Base-by-base conservation (phyloP, 1,139 yeast species). In the Kodamaea derodonti region DNA sequence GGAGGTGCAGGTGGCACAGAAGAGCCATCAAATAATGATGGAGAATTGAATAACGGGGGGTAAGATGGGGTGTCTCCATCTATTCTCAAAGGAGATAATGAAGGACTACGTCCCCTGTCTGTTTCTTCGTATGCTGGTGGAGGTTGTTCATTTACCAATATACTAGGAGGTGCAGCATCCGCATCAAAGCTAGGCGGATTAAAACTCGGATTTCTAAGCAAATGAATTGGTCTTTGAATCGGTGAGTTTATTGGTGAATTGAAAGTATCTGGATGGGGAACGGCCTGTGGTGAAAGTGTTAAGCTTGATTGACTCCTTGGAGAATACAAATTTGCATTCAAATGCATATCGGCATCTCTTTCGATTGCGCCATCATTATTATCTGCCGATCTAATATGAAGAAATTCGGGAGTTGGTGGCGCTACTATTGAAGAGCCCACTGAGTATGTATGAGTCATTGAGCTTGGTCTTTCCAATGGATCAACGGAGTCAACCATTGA, bases 291-390 rank as follows among this genome's bases (percentile, higher is more conserved):
- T 0, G 86, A 75, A 30, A 81, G 56, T 10, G 51, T 54, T 6
- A 56, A 43, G 4, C 54, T 51, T 3, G 51, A 38, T 4, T 43
- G 37, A 14, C 25, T 26, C 16, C 28, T 26, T 0, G 92, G 92
- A 46, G 73, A 70, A 51, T 78, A 83, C 13, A 83, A 51, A 47
- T 84, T 83, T 1, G 88, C 68, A 16, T 70, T 73, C 18, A 78
- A 49, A 49, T 75, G 78, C 57, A 73, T 66, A 34, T 65, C 61
- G 2, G 51, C 48, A 31, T 66, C 72, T 33, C 67, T 44, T 42
- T 67, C 66, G 10, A 68, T 62, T 5, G 74, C 68, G 25, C 63
- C 69, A 29, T 63, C 69, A 31, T 59, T 55, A 37, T 54, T 56
- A 4, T 34, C 30, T 2, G 42, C 24, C 29, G 59, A 49, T 28